These are phyloP conservation scores for Diaporthe capsici DNA, from an alignment of 2,329 filamentous ascomycete genomes.

Conservation along the genomic window DNA sequence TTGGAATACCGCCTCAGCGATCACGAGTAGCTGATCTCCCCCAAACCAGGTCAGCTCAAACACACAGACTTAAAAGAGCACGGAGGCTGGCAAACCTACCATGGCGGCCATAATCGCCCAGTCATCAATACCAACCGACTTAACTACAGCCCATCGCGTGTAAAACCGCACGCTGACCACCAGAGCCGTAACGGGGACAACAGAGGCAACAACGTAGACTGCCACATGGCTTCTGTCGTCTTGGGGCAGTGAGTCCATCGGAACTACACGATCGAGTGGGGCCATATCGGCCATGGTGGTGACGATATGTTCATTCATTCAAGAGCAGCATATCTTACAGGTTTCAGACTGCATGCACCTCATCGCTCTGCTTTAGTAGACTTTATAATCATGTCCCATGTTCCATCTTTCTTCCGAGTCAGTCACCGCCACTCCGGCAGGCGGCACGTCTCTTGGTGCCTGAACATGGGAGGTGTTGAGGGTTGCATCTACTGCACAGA, in stretches of 20 bases:
- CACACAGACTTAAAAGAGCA: accelerated
- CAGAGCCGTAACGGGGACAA: not conserved
- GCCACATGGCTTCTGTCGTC: slow-evolving; percentile 7
- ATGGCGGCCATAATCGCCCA: not conserved
- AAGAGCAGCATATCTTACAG: not conserved
- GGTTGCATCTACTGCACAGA: slow-evolving; percentile 13
- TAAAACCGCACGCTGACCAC: slow-evolving; percentile 1
- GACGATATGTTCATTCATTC: not conserved
- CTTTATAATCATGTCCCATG: not conserved
- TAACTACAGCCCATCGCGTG: slow-evolving; percentile 1
- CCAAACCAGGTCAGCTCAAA: not conserved
- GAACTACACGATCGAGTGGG: not conserved
- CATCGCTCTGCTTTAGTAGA: not conserved
- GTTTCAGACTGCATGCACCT: not conserved
- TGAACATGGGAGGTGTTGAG: not conserved
- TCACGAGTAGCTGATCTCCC: not conserved
- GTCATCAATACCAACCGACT: slow-evolving; percentile 16
- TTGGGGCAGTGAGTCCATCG: not conserved
- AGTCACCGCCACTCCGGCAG: not conserved
- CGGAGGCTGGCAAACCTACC: not conserved
- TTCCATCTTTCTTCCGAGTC: not conserved
- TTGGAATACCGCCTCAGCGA: not conserved
- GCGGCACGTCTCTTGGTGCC: not conserved
- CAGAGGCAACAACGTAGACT: not conserved
- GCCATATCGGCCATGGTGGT: not conserved